Conservation (phyloP, 345 rosid species). For the Hibiscus tridactylites region DNA sequence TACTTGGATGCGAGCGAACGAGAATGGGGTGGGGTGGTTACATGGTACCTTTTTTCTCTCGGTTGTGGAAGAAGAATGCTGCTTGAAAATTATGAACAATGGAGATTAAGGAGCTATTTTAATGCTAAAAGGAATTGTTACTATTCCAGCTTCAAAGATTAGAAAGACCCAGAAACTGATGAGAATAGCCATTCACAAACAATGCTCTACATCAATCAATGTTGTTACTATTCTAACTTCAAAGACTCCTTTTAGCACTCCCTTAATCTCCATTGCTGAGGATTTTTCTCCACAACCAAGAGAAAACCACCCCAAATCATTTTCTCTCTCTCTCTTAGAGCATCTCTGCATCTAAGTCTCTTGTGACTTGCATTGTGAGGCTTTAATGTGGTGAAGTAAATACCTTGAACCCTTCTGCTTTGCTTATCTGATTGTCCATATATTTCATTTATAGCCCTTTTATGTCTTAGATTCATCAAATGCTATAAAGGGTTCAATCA, state of each 20-base stretch:
- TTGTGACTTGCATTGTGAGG: not conserved
- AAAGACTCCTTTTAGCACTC: not conserved
- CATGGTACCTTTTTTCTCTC: too few relatives aligned
- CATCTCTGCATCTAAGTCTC: too few relatives aligned
- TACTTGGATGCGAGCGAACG: too few relatives aligned
- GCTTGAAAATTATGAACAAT: too few relatives aligned
- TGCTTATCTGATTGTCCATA: not conserved
- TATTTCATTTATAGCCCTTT: too few relatives aligned
- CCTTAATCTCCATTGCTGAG: not conserved
- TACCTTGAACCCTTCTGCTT: not conserved
- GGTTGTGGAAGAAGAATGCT: too few relatives aligned
- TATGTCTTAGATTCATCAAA: too few relatives aligned
- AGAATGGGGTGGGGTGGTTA: too few relatives aligned
- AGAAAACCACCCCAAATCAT: not conserved
- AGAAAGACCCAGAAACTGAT: constrained; percentile 3
- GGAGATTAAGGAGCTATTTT: too few relatives aligned
- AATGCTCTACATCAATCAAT: not conserved
- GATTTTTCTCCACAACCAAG: not conserved
- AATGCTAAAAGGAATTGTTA: too few relatives aligned
- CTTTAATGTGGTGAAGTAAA: not conserved
- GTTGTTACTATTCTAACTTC: not conserved
- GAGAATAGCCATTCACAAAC: constrained; percentile 15
- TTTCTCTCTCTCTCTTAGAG: too few relatives aligned
- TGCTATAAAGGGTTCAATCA: too few relatives aligned
- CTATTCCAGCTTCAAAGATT: constrained; percentile 31